These are phyloP conservation scores for Pleurotus eryngii DNA, from an alignment of 768 basidiomycete species.

Conservation along the genomic window DNA sequence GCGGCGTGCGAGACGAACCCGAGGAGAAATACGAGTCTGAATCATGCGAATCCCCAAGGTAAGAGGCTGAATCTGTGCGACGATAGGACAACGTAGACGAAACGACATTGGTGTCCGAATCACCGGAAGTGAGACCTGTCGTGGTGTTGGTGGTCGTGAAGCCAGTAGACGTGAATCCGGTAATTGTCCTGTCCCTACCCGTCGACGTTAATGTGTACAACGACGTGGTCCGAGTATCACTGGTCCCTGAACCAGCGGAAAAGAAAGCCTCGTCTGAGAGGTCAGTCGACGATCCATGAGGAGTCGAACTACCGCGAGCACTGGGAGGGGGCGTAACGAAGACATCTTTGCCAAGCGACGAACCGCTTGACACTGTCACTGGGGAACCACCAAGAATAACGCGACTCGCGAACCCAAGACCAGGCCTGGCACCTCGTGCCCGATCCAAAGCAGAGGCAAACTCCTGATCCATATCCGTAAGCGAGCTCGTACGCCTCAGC, in stretches of 20 bases:
- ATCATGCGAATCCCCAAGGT: slow-evolving; percentile 53
- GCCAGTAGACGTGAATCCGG: slow-evolving; percentile 16
- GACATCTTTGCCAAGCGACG: slow-evolving; percentile 41
- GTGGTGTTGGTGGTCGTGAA: slow-evolving; percentile 23
- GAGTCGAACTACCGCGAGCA: slow-evolving; percentile 21
- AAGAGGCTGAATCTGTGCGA: slow-evolving; percentile 51
- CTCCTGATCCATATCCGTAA: slow-evolving; percentile 67
- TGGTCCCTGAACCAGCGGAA: slow-evolving; percentile 32
- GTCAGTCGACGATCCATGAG: slow-evolving; percentile 9
- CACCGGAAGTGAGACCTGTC: slow-evolving; percentile 30
- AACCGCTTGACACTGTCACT: slow-evolving; percentile 70
- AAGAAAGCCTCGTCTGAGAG: slow-evolving; percentile 38
- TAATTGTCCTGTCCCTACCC: slow-evolving; percentile 18
- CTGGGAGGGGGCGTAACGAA: slow-evolving; percentile 43
- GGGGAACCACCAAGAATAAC: slow-evolving; percentile 52
- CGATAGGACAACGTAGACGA: slow-evolving; percentile 52
- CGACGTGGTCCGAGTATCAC: slow-evolving; percentile 29
- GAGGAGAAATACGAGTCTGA: slow-evolving; percentile 38
- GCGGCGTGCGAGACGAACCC: slow-evolving; percentile 46
- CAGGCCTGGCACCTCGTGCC: slow-evolving; percentile 39
- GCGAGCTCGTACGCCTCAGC: slow-evolving; percentile 60
- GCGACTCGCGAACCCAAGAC: slow-evolving; percentile 28
- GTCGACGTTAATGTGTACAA: slow-evolving; percentile 33
- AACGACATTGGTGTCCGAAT: slow-evolving; percentile 38
- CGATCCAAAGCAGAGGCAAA: slow-evolving; percentile 48